phyloP scores from a whole-genome alignment of 78 protist genomes.

The Dictyostelium citrinum region DNA sequence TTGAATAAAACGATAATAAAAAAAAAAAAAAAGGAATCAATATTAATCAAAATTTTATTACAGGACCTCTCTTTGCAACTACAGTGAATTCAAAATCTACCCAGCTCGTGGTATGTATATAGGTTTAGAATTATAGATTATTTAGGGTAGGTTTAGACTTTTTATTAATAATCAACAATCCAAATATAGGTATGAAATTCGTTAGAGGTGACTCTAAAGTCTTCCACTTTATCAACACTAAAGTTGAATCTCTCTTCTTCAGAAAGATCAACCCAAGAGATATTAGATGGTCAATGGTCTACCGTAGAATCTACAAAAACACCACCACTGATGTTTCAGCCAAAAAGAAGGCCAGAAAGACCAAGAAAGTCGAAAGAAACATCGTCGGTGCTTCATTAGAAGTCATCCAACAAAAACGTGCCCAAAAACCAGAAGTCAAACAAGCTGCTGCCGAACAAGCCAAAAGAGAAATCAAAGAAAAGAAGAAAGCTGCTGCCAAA shows the following conservation, averaged over 20 bases:
- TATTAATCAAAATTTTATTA: not conserved
- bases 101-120: constrained; percentile 78
- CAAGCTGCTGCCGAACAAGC: constrained; percentile 84
- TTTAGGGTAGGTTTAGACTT: constrained; percentile 70
- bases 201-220: constrained; percentile 49
- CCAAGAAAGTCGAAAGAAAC: constrained; percentile 78
- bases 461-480: constrained; percentile 84
- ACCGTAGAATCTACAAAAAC: constrained; percentile 85
- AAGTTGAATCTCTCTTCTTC: constrained; percentile 81
- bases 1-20: not conserved
- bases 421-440: constrained; percentile 82
- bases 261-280: constrained; percentile 90
- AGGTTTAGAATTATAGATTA: not conserved
- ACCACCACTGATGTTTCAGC: constrained; percentile 43
- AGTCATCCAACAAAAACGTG: constrained; percentile 81
- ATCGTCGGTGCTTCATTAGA: constrained; percentile 89
- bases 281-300: constrained; percentile 83
- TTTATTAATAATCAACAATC: not conserved
- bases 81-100: constrained; percentile 74
- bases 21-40: not conserved
- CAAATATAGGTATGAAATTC: not conserved
- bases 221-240: constrained; percentile 84
- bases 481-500: constrained; percentile 73
- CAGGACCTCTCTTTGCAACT: constrained; percentile 71
- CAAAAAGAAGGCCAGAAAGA: constrained; percentile 76